Base-by-base conservation (phyloP, 805 yeast genomes). In the Yarrowia sp. region DNA sequence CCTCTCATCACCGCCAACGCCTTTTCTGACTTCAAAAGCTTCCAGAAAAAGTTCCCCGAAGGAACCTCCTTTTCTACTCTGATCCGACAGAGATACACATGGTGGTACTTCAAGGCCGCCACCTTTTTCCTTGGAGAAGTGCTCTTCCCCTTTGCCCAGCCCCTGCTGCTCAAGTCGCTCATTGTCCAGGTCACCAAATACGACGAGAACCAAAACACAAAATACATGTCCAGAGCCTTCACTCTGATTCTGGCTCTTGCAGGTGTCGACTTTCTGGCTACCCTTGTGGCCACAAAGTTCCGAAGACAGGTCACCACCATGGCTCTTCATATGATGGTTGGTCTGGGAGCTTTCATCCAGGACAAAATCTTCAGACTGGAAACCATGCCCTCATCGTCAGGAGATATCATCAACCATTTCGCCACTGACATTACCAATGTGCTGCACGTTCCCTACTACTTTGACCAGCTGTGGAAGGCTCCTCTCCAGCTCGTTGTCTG, bases 191-290 rank as follows among this genome's bases (percentile, higher is more conserved):
- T 85, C 56, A 78, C 81, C 40, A 80, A 79, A 22, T 79, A 80
- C 66, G 63, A 58, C 12, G 38, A 21, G 22, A 14, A 41, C 19
- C 40, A 32, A 2, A 68, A 72, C 38, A 72, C 76, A 41, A 28
- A 70, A 38, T 95, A 96, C 7, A 76, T 89, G 30, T 81, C 90
- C 1, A 83, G 80, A 70, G 96, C 96, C 32, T 83, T 87, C 67
- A 83, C 87, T 85, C 85, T 90, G 71, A 88, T 92, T 0, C 70
- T 83, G 2, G 82, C 84, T 1, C 90, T 91, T 95, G 90, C 90
- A 71, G 71, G 83, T 5, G 84, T 87, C 4, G 87, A 95, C 12
- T 81, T 89, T 19, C 71, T 83, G 17, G 95, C 89, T 77, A 89
- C 96, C 4, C 84, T 86, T 1, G 81, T 84, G 64, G 80, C 88